A percentile compares a stretch with the other conserved stretches of the same genome.
These are phyloP conservation scores for Metarhizium guizhouense DNA, from an alignment of 2,329 filamentous ascomycete genomes.

Conservation along the genomic window DNA sequence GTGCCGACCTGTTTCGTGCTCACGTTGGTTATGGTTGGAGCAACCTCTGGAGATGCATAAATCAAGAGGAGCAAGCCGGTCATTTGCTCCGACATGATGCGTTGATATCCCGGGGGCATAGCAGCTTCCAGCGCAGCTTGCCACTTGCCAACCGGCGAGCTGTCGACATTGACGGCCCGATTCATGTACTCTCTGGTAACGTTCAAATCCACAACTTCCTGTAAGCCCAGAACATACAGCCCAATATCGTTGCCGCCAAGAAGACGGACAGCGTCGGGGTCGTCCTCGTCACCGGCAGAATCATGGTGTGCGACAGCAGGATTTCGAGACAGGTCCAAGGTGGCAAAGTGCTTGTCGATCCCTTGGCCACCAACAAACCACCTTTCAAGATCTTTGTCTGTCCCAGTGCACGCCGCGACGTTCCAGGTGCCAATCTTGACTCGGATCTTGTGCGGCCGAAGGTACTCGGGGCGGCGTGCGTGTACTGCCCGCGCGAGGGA, in stretches of 20 bases:
- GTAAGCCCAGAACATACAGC: conserved; percentile 81
- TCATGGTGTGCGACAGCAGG: conserved; percentile 24
- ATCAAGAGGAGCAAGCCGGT: conserved; percentile 77
- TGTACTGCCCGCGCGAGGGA: conserved; percentile 59
- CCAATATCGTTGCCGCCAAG: conserved; percentile 63
- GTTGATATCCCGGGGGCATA: conserved; percentile 66
- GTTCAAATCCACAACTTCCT: conserved; percentile 84
- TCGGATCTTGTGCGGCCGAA: conserved; percentile 61
- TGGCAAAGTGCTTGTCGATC: conserved; percentile 53
- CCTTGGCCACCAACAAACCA: conserved; percentile 83
- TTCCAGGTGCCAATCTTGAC: conserved; percentile 97
- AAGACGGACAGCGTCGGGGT: conserved; percentile 29
- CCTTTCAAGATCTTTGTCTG: conserved; percentile 75
- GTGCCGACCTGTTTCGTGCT: conserved; percentile 81
- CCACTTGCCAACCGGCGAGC: conserved; percentile 66
- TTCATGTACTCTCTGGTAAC: conserved; percentile 71
- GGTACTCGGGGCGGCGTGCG: conserved; percentile 71
- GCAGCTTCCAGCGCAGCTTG: conserved; percentile 65
- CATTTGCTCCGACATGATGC: conserved; percentile 75
- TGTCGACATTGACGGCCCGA: conserved; percentile 58
- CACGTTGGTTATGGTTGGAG: conserved; percentile 66
- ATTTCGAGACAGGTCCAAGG: conserved; percentile 36
- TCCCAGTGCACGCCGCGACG: conserved; percentile 73
- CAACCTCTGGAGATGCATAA: conserved; percentile 73
- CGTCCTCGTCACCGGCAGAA: conserved; percentile 24